A percentile compares a stretch with the other conserved stretches of the same genome.
These are phyloP conservation scores for Eutrema japonicum DNA, from an alignment of 345 rosid species.

Conservation along the genomic window DNA sequence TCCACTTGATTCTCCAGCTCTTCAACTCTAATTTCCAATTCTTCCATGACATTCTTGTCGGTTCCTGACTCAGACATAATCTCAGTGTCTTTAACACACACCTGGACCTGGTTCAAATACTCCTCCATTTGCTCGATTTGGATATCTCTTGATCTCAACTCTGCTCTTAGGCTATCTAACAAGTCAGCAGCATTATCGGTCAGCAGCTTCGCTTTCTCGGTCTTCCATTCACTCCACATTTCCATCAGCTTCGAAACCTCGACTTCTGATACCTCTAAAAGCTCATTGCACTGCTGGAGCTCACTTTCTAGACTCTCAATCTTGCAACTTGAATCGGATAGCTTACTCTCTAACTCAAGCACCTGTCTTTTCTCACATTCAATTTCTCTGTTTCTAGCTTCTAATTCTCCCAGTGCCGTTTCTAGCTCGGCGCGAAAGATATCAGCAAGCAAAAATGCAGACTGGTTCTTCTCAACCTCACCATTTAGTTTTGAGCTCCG, in stretches of 20 bases:
- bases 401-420: conserved; percentile 39
- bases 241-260: conserved; percentile 46
- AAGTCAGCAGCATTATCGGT: conserved; percentile 45
- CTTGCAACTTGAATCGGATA: conserved; percentile 42
- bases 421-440: conserved; percentile 48
- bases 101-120: conserved; percentile 49
- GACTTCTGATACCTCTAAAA: conserved; percentile 45
- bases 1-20: conserved; percentile 66
- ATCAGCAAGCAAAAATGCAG: conserved; percentile 38
- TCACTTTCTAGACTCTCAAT: conserved; percentile 44
- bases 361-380: conserved; percentile 47
- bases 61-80: conserved; percentile 44
- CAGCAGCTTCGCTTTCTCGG: conserved; percentile 59
- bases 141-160: conserved; percentile 50
- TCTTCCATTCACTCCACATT: conserved; percentile 53
- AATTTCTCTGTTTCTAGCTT: conserved; percentile 41
- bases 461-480: conserved; percentile 51
- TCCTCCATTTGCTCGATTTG: conserved; percentile 60
- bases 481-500: conserved; percentile 47
- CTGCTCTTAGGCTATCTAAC: conserved; percentile 56
- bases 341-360: conserved; percentile 44
- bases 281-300: conserved; percentile 44
- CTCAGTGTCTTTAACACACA: conserved; percentile 44
- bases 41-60: conserved; percentile 42
- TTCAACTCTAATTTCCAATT: conserved; percentile 49